Evolutionary conservation across 2,329 filamentous ascomycete genomes (phyloP).

Genomic region (Colletotrichum incanum): DNA sequence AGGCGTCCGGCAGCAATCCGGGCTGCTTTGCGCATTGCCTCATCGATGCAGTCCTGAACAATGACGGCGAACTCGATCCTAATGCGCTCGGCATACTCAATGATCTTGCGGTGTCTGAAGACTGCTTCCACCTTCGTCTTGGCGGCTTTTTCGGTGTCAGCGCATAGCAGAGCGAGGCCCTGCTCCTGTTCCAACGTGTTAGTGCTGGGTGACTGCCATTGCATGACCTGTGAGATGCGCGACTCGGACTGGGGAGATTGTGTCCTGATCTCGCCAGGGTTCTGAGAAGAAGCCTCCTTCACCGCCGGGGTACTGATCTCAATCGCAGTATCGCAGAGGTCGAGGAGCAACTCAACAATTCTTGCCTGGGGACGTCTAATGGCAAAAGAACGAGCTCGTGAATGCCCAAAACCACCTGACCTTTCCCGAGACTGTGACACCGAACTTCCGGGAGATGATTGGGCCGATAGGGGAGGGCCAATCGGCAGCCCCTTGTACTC

Average conservation of each 20-base stretch:
- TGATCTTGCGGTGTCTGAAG: slow-evolving; percentile 89
- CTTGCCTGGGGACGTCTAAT: slow-evolving; percentile 90
- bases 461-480: slow-evolving; percentile 79
- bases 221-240: slow-evolving; percentile 91
- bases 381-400: slow-evolving; percentile 89
- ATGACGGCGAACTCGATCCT: slow-evolving; percentile 93
- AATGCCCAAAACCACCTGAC: slow-evolving; percentile 83
- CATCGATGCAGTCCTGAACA: slow-evolving; percentile 96
- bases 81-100: slow-evolving; percentile 97
- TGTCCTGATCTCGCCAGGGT: slow-evolving; percentile 85
- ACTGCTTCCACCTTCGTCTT: slow-evolving; percentile 94
- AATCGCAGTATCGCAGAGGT: slow-evolving; percentile 94
- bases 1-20: slow-evolving; percentile 88
- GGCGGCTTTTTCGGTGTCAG: slow-evolving; percentile 88
- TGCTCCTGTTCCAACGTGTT: slow-evolving; percentile 95
- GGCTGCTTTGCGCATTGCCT: slow-evolving; percentile 90
- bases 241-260: slow-evolving; percentile 97
- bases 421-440: slow-evolving; percentile 80
- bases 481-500: slow-evolving; percentile 94
- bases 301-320: slow-evolving; percentile 96
- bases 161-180: slow-evolving; percentile 87
- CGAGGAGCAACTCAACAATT: slow-evolving; percentile 94
- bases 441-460: slow-evolving; percentile 81
- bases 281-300: slow-evolving; percentile 82
- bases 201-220: slow-evolving; percentile 96